Percentiles rank a stretch among this genome's conserved stretches.
Evolutionary conservation across 2,329 filamentous ascomycete species (phyloP).

Genomic region (Ophiocordyceps camponoti-floridani): DNA sequence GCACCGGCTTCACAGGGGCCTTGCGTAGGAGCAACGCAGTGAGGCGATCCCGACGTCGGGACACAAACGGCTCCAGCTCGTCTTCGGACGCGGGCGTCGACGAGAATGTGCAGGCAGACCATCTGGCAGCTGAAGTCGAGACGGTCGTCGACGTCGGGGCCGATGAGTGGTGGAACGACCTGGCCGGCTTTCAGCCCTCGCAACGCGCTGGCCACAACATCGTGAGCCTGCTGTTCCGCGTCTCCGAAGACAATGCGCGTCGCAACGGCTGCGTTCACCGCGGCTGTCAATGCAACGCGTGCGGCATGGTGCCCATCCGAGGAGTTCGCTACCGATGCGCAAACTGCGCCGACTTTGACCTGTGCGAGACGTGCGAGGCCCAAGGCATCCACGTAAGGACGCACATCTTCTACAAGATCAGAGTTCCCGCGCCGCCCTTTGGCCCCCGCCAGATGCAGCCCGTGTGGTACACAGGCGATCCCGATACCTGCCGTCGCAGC

Average conservation of each 20-base stretch:
- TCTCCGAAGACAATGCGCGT: constrained; percentile 81
- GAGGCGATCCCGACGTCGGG: constrained; percentile 26
- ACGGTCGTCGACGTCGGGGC: constrained; percentile 21
- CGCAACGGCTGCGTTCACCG: constrained; percentile 82
- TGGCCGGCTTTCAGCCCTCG: constrained; percentile 17
- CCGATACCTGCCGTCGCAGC: constrained; percentile 47
- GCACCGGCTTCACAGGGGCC: constrained; percentile 10
- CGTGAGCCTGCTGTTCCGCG: constrained; percentile 71
- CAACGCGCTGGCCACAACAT: constrained; percentile 56
- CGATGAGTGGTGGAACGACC: constrained; percentile 35
- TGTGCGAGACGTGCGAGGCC: constrained; percentile 85
- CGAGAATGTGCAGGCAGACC: constrained; percentile 22
- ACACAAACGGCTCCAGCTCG: constrained; percentile 22
- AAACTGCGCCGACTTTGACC: constrained; percentile 90
- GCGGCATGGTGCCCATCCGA: constrained; percentile 72
- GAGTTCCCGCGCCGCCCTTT: constrained; percentile 72
- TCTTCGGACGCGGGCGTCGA: constrained; percentile 23
- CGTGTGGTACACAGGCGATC: constrained; percentile 79
- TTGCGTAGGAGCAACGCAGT: constrained; percentile 52
- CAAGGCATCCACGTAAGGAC: constrained; percentile 66
- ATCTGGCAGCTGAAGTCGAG: constrained; percentile 18
- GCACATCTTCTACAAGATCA: constrained; percentile 93
- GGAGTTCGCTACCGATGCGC: constrained; percentile 87
- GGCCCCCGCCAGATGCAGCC: constrained; percentile 65
- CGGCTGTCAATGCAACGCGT: constrained; percentile 82